A percentile compares a stretch with the other conserved stretches of the same genome.
phyloP scores from a whole-genome alignment of 495 filamentous ascomycete species.

The Lepidopterella palustris region DNA sequence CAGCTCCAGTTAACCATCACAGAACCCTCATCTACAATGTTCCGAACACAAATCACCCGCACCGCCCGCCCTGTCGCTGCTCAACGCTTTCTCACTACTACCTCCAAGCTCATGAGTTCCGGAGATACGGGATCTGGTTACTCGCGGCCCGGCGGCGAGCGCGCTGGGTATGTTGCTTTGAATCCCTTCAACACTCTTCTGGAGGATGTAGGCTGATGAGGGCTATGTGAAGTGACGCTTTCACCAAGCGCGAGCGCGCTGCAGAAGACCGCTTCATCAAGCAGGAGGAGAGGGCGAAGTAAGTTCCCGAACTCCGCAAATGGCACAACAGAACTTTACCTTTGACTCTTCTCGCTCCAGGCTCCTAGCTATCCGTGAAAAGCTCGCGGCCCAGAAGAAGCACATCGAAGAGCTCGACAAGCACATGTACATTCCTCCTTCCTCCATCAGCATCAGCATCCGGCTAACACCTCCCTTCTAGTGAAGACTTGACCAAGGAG shows the following conservation, averaged over 20 bases:
- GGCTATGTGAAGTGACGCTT: constrained; percentile 60
- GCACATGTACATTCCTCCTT: constrained; percentile 22
- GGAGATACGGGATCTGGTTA: constrained; percentile 44
- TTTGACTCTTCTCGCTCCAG: constrained; percentile 31
- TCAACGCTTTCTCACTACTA: constrained; percentile 32
- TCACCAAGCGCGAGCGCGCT: constrained; percentile 84
- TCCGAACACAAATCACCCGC: constrained; percentile 23
- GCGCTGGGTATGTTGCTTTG: constrained; percentile 33
- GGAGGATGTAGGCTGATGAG: not conserved
- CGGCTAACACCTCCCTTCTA: constrained; percentile 7
- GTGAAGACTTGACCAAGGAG: constrained; percentile 23
- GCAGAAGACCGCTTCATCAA: constrained; percentile 76
- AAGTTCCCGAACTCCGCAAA: constrained; percentile 22
- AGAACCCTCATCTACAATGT: constrained; percentile 8
- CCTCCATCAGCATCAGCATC: not conserved
- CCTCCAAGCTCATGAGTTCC: constrained; percentile 38
- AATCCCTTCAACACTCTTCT: not conserved
- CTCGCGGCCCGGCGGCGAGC: constrained; percentile 40
- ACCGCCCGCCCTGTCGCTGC: constrained; percentile 18
- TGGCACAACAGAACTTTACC: not conserved
- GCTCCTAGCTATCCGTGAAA: constrained; percentile 60
- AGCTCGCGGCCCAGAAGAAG: constrained; percentile 70
- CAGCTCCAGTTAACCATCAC: constrained; percentile 4
- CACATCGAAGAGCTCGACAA: constrained; percentile 63
- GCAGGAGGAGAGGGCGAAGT: constrained; percentile 81